Evolutionary conservation across 2,329 filamentous ascomycete genomes (phyloP).

Genomic region (Aspergillus candidus): DNA sequence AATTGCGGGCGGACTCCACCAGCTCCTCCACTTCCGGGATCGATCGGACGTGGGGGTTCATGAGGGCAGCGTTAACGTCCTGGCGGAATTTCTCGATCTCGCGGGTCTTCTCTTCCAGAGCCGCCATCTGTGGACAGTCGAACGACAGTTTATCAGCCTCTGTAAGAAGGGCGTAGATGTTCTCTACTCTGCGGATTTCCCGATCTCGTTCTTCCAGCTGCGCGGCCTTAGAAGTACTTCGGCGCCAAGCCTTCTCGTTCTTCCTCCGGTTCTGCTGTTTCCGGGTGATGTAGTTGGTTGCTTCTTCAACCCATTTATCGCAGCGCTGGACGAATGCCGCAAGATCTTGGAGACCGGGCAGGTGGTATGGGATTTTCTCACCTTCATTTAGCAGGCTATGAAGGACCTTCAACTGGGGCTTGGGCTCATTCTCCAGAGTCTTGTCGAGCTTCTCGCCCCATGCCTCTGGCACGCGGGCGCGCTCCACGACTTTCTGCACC

Average conservation of each 20-base stretch:
- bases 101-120: conserved; percentile 76
- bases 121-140: conserved; percentile 83
- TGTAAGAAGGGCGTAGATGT: conserved; percentile 75
- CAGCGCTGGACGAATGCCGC: conserved; percentile 90
- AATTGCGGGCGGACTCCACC: conserved; percentile 79
- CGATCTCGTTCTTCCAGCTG: conserved; percentile 79
- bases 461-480: conserved; percentile 73
- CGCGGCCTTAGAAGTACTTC: conserved; percentile 62
- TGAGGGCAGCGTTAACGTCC: conserved; percentile 64
- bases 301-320: conserved; percentile 97
- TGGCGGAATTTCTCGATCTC: conserved; percentile 80
- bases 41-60: conserved; percentile 57
- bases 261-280: conserved; percentile 97
- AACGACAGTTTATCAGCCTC: conserved; percentile 85
- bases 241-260: conserved; percentile 81
- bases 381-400: conserved; percentile 83
- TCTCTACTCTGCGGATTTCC: conserved; percentile 81
- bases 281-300: conserved; percentile 88
- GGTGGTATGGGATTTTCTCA: conserved; percentile 88
- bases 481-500: conserved; percentile 74
- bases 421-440: conserved; percentile 74
- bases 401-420: conserved; percentile 78
- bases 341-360: conserved; percentile 74
- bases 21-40: conserved; percentile 79
- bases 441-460: conserved; percentile 90